Percentiles rank a stretch among this genome's conserved stretches.
Evolutionary conservation across 108 stramenopile species (phyloP).

Genomic region (Nitzschia sp.): DNA sequence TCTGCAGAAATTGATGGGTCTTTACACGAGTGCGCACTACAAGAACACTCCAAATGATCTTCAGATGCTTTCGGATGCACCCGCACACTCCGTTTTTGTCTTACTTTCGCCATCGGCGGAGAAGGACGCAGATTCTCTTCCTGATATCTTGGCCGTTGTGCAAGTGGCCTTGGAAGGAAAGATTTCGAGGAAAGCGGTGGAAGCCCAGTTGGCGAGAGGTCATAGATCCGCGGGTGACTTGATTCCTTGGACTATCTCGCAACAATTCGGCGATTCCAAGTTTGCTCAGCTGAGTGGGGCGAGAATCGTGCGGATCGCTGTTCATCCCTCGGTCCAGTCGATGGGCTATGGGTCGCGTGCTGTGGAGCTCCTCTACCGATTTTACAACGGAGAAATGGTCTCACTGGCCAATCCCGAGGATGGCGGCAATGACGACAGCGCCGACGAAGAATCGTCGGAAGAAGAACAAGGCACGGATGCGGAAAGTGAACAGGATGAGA

Average conservation of each 20-base stretch:
- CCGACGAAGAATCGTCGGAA: constrained; percentile 33
- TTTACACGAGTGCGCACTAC: constrained; percentile 99
- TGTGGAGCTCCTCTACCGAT: constrained; percentile 85
- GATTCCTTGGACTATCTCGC: constrained; percentile 99
- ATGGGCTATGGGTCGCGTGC: constrained; percentile 98
- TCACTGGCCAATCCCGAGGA: constrained; percentile 50
- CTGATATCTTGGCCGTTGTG: constrained; percentile 84
- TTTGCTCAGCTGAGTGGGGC: constrained; percentile 96
- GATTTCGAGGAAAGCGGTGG: constrained; percentile 90
- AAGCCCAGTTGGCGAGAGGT: constrained; percentile 92
- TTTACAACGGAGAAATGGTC: constrained; percentile 96
- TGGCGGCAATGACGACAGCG: constrained; percentile 48
- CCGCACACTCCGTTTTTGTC: constrained; percentile 97
- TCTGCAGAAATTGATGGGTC: constrained; percentile 95
- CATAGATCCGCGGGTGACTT: constrained; percentile 96
- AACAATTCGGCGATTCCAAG: constrained; percentile 98
- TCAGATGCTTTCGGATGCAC: constrained; percentile 98
- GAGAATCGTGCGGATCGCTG: constrained; percentile 96
- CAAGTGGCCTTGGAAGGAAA: constrained; percentile 96
- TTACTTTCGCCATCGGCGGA: constrained; percentile 94
- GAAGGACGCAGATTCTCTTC: constrained; percentile 72
- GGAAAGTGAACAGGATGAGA: constrained; percentile 31
- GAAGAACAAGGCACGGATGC: constrained; percentile 41
- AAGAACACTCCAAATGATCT: constrained; percentile 99
- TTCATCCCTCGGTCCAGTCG: constrained; percentile 94